These are phyloP conservation scores for Talaromyces islandicus DNA, from an alignment of 2,329 filamentous ascomycete genomes.

Conservation along the genomic window DNA sequence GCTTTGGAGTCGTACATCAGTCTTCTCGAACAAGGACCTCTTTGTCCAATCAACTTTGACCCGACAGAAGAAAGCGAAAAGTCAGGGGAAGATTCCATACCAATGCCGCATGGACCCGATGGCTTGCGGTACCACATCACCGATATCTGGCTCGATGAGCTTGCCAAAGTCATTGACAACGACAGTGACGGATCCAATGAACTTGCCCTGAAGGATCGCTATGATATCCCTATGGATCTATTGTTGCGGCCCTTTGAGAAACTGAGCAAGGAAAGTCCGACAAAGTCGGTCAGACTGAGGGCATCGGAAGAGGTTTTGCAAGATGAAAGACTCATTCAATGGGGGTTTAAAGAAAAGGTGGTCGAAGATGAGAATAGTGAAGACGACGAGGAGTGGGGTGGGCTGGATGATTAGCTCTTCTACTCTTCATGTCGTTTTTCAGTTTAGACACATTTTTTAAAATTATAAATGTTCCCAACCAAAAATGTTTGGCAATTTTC, in stretches of 20 bases:
- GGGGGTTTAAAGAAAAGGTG: constrained; percentile 37
- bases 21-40: constrained; percentile 35
- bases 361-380: constrained; percentile 34
- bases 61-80: constrained; percentile 17
- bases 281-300: constrained; percentile 66
- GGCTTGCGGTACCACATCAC: constrained; percentile 80
- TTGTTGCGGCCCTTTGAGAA: constrained; percentile 41
- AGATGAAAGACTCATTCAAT: constrained; percentile 69
- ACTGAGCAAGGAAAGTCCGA: constrained; percentile 48
- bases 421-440: background rate
- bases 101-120: constrained; percentile 61
- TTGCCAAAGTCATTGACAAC: constrained; percentile 59
- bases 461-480: background rate
- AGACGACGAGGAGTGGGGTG: constrained; percentile 21
- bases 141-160: constrained; percentile 88
- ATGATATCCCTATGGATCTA: constrained; percentile 33
- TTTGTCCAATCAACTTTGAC: constrained; percentile 35
- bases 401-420: constrained; percentile 4
- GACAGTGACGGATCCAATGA: constrained; percentile 27
- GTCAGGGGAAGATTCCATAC: constrained; percentile 12
- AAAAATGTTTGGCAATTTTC: background rate
- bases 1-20: constrained; percentile 32
- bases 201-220: constrained; percentile 29
- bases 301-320: constrained; percentile 60
- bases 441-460: background rate